Evolutionary conservation across 176 grass and related monocot genomes (phyloP), one percentile per base, ranked within the genome.

Genomic region (Melocanna baccifera): DNA sequence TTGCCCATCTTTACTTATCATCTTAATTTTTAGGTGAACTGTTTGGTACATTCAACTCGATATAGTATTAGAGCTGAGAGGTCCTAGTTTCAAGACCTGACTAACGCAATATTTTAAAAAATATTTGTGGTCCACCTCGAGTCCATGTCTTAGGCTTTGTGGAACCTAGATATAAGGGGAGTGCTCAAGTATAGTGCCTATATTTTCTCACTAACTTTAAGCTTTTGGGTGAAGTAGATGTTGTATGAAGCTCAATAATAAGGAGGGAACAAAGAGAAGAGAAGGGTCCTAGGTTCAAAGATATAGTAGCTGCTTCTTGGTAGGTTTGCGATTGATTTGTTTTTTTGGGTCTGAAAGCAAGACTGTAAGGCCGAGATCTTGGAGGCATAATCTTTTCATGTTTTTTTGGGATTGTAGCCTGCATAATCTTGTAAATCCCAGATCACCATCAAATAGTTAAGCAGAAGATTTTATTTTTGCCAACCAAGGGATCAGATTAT

Each of bases 401-500:
- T 83, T 14, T 52, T 77, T 7, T 55, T 77, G 55, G 43, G 76
- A 51, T 11, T 75, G 42, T 71, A 69, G 64, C 36, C 51, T 53
- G 28, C 46, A 68, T 81, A 59, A 69, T 62, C 40, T 25, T 80
- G 82, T 85, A 79, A 5, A 13, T 51, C 71, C 48, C 75, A 66
- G 20, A 59, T 26, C 15, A 12, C 56, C 69, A 73, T 43, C 3
- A 59, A 42, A 77, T 62, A 67, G 34, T 74, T 73, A 10, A 81
- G 23, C 39, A 42, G 16, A 1, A 14, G 57, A 57, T 84, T 79
- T 78, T 7, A 36, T 57, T 36, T 36, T 69, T 36, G 78, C 13
- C 61, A 69, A 18, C 14, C 40, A 40, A 34, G 32, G 79, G 64
- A 85, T 85, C 82, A 34, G 51, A 69, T 76, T 85, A 62, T 52